Evolutionary conservation across 352 stramenopile species (phyloP).

Genomic region (Phytophthora sp.): DNA sequence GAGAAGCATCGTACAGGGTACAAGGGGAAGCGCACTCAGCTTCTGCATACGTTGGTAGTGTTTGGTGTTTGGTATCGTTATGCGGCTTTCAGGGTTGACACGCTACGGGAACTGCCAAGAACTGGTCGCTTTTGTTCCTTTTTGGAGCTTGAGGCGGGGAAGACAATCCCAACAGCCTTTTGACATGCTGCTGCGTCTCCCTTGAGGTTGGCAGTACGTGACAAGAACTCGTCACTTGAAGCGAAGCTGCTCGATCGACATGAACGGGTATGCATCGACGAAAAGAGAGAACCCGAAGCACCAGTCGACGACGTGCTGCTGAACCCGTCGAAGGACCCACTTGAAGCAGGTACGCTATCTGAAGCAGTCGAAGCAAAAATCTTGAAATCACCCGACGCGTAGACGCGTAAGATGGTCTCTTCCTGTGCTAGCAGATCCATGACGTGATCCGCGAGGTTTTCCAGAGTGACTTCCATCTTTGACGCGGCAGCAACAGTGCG

Average conservation of each 20-base stretch:
- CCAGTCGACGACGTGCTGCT: constrained; percentile 36
- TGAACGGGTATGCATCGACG: constrained; percentile 25
- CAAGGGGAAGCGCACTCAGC: constrained; percentile 7
- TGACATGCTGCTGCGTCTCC: constrained; percentile 7
- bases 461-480: constrained; percentile 64
- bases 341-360: constrained; percentile 17
- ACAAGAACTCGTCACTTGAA: constrained; percentile 44
- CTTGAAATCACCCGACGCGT: constrained; percentile 67
- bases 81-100: constrained; percentile 30
- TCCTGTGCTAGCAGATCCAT: constrained; percentile 66
- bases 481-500: constrained; percentile 40
- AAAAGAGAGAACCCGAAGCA: constrained; percentile 21
- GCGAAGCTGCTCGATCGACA: constrained; percentile 51
- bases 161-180: constrained; percentile 20
- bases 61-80: constrained; percentile 16
- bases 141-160: constrained; percentile 9
- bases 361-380: constrained; percentile 52
- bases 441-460: constrained; percentile 66
- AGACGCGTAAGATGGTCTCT: constrained; percentile 65
- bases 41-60: not conserved
- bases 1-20: constrained; percentile 15
- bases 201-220: constrained; percentile 22
- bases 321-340: constrained; percentile 42
- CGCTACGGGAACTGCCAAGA: constrained; percentile 19
- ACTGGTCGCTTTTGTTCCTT: constrained; percentile 12